Evolutionary conservation across 2,329 filamentous ascomycete genomes (phyloP).

Genomic region (Byssochlamys sp.): DNA sequence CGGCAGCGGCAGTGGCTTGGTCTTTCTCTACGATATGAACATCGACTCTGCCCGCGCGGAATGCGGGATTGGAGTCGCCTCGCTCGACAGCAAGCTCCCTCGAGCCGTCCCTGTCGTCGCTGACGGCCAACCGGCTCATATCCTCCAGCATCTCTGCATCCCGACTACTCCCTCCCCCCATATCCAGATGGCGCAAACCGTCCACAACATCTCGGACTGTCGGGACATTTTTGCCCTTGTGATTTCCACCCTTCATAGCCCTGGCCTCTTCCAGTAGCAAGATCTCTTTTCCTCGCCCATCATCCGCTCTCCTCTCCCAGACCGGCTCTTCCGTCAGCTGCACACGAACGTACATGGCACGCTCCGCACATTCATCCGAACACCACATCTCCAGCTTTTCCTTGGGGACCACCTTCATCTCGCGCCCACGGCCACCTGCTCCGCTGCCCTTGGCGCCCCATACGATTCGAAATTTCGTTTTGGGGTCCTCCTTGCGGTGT

Average conservation of each 20-base stretch:
- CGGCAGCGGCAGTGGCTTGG: slow-evolving; percentile 9
- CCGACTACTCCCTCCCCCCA: slow-evolving; percentile 6
- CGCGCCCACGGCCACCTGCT: slow-evolving; percentile 40
- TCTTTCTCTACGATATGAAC: slow-evolving; percentile 27
- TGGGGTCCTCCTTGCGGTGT: slow-evolving; percentile 47
- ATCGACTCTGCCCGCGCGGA: slow-evolving; percentile 21
- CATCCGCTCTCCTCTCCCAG: slow-evolving; percentile 62
- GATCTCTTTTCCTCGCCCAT: slow-evolving; percentile 42
- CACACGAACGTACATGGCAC: slow-evolving; percentile 76
- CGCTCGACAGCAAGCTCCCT: slow-evolving; percentile 28
- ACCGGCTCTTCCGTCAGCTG: slow-evolving; percentile 78
- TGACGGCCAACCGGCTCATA: slow-evolving; percentile 18
- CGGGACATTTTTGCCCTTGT: slow-evolving; percentile 10
- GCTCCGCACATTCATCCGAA: slow-evolving; percentile 63
- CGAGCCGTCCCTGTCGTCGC: slow-evolving; percentile 13
- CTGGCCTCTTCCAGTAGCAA: slow-evolving; percentile 57
- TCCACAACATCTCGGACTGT: slow-evolving; percentile 18
- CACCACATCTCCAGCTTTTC: slow-evolving; percentile 81
- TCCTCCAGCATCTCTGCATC: slow-evolving; percentile 13
- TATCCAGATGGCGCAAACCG: slow-evolving; percentile 12
- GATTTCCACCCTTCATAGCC: slow-evolving; percentile 8
- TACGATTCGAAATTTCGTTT: slow-evolving; percentile 60
- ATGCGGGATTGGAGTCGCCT: slow-evolving; percentile 19
- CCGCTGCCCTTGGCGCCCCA: slow-evolving; percentile 43
- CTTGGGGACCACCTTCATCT: slow-evolving; percentile 56